Conservation (phyloP, 208 protist species). For the Leishmania braziliensis region DNA sequence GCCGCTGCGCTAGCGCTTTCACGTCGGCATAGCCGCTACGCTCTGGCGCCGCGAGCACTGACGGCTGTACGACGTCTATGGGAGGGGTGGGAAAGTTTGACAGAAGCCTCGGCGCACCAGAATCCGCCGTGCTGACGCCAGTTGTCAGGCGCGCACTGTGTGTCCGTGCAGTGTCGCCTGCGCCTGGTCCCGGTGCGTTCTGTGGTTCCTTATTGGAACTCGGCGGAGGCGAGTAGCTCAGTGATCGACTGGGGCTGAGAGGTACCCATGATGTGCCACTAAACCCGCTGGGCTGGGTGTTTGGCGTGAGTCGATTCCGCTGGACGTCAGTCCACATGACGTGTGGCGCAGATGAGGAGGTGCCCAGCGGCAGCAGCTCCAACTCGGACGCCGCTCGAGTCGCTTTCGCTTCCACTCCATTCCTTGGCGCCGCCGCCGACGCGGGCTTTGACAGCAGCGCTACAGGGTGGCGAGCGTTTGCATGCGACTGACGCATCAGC, state of each 20-base stretch:
- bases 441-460: neutral
- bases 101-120: neutral
- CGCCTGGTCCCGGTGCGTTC: neutral
- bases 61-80: slow-evolving; percentile 22
- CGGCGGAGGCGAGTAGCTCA: slow-evolving; percentile 29
- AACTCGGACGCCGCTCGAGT: neutral
- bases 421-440: neutral
- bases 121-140: neutral
- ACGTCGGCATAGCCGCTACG: neutral
- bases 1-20: neutral
- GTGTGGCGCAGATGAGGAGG: neutral
- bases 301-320: neutral
- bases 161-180: neutral
- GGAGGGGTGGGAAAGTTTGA: neutral
- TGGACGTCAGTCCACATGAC: neutral
- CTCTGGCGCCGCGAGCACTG: slow-evolving; percentile 3
- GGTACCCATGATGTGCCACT: neutral
- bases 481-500: neutral
- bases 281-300: neutral
- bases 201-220: slow-evolving; percentile 1
- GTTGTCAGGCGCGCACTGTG: neutral
- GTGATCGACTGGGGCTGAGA: slow-evolving; percentile 26
- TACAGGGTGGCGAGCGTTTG: neutral
- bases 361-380: neutral
- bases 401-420: neutral